Evolutionary conservation across 2,329 filamentous ascomycete genomes (phyloP).

Genomic region (Cytospora piceicola): DNA sequence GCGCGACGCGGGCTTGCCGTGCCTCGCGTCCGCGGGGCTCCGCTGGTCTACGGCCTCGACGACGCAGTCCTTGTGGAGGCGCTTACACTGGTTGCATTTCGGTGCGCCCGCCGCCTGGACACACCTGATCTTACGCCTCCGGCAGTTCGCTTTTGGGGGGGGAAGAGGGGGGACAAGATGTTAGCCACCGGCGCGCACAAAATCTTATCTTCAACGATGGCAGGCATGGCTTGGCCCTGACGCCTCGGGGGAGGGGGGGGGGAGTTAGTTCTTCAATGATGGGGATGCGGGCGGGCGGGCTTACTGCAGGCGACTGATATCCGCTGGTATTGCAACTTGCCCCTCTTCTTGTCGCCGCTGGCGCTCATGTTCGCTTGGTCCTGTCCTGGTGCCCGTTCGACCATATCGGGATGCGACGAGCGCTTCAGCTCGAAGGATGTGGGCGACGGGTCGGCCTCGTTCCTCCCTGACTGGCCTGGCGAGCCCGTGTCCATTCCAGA

Average conservation of each 20-base stretch:
- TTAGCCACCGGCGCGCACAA: conserved; percentile 26
- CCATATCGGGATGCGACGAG: conserved; percentile 54
- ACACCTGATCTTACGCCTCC: conserved; percentile 91
- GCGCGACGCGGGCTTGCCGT: conserved; percentile 47
- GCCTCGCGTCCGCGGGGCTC: conserved; percentile 51
- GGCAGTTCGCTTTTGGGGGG: conserved; percentile 78
- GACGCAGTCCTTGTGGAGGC: conserved; percentile 91
- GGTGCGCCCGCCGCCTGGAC: conserved; percentile 74
- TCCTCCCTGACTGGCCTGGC: conserved; percentile 25
- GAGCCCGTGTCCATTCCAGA: conserved; percentile 40
- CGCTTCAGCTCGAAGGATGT: conserved; percentile 50
- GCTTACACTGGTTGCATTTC: conserved; percentile 90
- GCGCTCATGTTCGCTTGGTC: conserved; percentile 43
- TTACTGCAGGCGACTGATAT: conserved; percentile 95
- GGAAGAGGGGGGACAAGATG: no score
- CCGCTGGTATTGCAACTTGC: conserved; percentile 93
- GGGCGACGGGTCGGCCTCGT: conserved; percentile 31
- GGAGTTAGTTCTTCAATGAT: no score
- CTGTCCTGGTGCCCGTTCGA: conserved; percentile 26
- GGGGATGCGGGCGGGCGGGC: no score
- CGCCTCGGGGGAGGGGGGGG: no score
- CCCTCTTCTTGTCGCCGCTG: conserved; percentile 65
- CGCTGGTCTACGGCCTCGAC: conserved; percentile 88
- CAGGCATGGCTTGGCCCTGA: not conserved
- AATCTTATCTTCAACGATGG: not conserved